Conservation (phyloP, 768 basidiomycete genomes). For the Rhodotorula kratochvilovae region DNA sequence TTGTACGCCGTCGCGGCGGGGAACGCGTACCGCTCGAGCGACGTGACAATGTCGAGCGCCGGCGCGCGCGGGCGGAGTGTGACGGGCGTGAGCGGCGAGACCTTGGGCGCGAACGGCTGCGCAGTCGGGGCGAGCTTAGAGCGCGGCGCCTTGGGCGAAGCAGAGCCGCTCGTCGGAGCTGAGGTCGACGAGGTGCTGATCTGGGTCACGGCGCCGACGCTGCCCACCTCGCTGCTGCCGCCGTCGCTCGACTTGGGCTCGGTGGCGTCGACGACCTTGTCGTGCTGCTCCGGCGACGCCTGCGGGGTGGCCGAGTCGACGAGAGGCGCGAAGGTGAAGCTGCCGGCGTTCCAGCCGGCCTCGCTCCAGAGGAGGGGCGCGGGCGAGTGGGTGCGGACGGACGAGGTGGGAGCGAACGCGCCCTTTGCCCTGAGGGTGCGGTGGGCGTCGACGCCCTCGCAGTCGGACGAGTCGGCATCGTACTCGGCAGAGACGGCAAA, state of each 20-base stretch:
- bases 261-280: too few relatives aligned
- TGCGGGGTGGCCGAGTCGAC: background rate
- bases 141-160: background rate
- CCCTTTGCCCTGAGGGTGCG: background rate
- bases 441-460: background rate
- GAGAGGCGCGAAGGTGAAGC: constrained; percentile 20
- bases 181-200: background rate
- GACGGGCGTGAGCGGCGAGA: background rate
- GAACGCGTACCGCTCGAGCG: background rate
- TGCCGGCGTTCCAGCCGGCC: constrained; percentile 14
- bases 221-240: background rate
- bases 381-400: constrained; percentile 5
- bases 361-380: constrained; percentile 18
- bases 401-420: background rate
- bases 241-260: background rate
- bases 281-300: too few relatives aligned
- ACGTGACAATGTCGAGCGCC: constrained; percentile 3
- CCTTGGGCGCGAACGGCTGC: constrained; percentile 25
- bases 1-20: background rate
- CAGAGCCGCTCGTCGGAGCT: background rate
- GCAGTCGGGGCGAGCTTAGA: constrained; percentile 34
- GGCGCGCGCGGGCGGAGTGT: background rate
- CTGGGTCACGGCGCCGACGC: too few relatives aligned
- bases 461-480: background rate
- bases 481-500: background rate